Conservation (phyloP, 495 filamentous ascomycete genomes). For the Jackrogersella minutella region DNA sequence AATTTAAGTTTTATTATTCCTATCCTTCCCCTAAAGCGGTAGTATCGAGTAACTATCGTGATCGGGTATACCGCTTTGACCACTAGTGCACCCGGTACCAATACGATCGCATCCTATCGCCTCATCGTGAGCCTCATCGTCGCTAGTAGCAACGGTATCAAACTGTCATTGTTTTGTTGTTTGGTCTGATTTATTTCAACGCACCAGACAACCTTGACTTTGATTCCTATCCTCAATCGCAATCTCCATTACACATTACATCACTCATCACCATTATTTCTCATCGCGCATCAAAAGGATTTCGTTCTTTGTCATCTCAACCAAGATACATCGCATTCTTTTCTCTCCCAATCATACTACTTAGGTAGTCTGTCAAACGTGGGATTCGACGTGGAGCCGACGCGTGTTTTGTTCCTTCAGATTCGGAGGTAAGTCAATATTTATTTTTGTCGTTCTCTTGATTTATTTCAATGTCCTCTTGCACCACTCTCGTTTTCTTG, state of each 20-base stretch:
- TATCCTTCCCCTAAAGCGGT: conserved; percentile 35
- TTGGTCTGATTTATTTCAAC: conserved; percentile 46
- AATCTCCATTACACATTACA: background rate
- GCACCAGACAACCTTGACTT: conserved; percentile 30
- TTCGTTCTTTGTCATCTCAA: conserved; percentile 1
- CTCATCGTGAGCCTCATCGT: conserved; percentile 26
- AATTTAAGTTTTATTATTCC: conserved; percentile 34
- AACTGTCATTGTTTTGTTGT: conserved; percentile 6
- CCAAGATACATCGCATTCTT: background rate
- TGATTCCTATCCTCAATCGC: conserved; percentile 1
- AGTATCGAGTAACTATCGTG: conserved; percentile 34
- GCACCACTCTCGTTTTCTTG: background rate
- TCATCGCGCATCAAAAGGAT: background rate
- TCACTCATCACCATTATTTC: background rate
- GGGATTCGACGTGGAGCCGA: conserved; percentile 10
- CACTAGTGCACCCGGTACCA: conserved; percentile 5
- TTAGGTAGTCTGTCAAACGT: background rate
- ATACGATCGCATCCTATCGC: conserved; percentile 11
- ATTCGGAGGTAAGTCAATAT: conserved; percentile 21
- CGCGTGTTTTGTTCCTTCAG: conserved; percentile 11
- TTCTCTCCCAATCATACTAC: background rate
- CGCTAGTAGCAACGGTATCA: conserved; percentile 15
- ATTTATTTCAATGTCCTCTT: background rate
- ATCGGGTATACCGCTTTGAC: conserved; percentile 33
- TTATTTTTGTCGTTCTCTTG: background rate